These are phyloP conservation scores for Calonectria fujianensis DNA, from an alignment of 2,329 filamentous ascomycete genomes.

Conservation along the genomic window DNA sequence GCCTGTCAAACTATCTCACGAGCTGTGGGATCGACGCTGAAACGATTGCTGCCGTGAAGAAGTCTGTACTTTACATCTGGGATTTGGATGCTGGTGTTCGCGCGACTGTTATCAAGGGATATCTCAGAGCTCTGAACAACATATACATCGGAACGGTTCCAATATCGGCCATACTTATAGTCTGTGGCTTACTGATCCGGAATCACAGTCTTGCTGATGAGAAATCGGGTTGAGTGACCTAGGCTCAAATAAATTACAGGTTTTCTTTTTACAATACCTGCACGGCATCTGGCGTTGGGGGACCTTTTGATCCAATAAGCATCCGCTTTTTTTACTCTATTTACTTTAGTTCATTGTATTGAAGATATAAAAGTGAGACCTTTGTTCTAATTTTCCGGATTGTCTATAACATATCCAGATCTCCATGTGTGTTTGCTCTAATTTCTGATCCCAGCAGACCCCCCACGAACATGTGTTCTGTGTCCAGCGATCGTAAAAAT, in stretches of 20 bases:
- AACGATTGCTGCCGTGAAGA: not conserved
- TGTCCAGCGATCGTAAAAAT: slow-evolving; percentile 1
- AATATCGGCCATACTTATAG: slow-evolving; percentile 7
- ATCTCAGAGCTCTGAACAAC: slow-evolving; percentile 21
- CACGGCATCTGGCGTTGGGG: not conserved
- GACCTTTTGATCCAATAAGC: not conserved
- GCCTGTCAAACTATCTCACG: not conserved
- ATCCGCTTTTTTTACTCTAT: not conserved
- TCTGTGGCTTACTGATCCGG: slow-evolving; percentile 3
- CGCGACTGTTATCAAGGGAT: slow-evolving; percentile 10
- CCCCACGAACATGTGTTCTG: slow-evolving; percentile 17
- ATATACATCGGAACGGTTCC: slow-evolving; percentile 20
- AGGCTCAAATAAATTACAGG: not conserved
- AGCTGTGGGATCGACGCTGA: not conserved
- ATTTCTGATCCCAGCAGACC: slow-evolving; percentile 20
- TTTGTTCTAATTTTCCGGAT: not conserved
- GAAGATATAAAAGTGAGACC: not conserved
- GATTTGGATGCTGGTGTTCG: not conserved
- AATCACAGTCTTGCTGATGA: slow-evolving; percentile 9
- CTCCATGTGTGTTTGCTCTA: not conserved
- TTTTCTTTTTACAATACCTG: not conserved
- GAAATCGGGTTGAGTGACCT: not conserved
- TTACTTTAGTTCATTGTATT: not conserved
- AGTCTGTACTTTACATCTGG: slow-evolving; percentile 1
- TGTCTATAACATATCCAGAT: not conserved